Percentiles rank a stretch among this genome's conserved stretches.
Evolutionary conservation across 2,329 filamentous ascomycete genomes (phyloP).

Genomic region (Parafenestella ontariensis): DNA sequence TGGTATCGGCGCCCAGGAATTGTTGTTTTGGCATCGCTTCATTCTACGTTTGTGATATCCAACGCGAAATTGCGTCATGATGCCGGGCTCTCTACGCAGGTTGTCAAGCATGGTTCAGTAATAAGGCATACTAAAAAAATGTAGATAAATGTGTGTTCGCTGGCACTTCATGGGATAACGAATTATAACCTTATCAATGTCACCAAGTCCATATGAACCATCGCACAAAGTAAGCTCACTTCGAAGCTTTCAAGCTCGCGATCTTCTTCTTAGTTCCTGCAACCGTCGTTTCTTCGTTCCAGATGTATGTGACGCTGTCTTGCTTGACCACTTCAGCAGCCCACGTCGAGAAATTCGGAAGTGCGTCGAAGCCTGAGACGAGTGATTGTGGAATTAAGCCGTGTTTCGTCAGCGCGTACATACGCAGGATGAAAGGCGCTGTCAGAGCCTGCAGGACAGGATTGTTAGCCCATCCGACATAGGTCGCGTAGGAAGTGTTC

Average conservation of each 20-base stretch:
- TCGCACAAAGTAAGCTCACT: slow-evolving; percentile 9
- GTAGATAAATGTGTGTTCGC: slow-evolving; percentile 5
- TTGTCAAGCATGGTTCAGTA: background rate
- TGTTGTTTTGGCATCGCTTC: slow-evolving; percentile 7
- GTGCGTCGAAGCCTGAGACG: slow-evolving; percentile 56
- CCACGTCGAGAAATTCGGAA: slow-evolving; percentile 76
- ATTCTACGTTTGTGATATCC: slow-evolving; percentile 23
- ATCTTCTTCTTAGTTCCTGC: slow-evolving; percentile 28
- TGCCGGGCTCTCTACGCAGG: too few relatives aligned
- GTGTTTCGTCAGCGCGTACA: slow-evolving; percentile 63
- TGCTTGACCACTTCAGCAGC: slow-evolving; percentile 65
- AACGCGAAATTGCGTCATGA: slow-evolving; percentile 1
- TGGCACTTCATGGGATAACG: background rate
- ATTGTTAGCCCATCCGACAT: slow-evolving; percentile 2
- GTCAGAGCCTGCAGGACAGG: slow-evolving; percentile 59
- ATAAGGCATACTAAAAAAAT: slow-evolving; percentile 6
- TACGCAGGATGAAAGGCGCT: slow-evolving; percentile 71
- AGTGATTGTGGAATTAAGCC: slow-evolving; percentile 61
- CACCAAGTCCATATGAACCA: background rate
- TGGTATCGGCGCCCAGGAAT: slow-evolving; percentile 5
- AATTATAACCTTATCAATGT: slow-evolving; percentile 1
- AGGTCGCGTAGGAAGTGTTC: too few relatives aligned
- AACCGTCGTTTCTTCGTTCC: slow-evolving; percentile 23
- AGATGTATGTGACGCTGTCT: slow-evolving; percentile 66
- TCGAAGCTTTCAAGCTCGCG: slow-evolving; percentile 32